phyloP scores from a whole-genome alignment of 2,329 filamentous ascomycete genomes.

The Alternaria dauci region DNA sequence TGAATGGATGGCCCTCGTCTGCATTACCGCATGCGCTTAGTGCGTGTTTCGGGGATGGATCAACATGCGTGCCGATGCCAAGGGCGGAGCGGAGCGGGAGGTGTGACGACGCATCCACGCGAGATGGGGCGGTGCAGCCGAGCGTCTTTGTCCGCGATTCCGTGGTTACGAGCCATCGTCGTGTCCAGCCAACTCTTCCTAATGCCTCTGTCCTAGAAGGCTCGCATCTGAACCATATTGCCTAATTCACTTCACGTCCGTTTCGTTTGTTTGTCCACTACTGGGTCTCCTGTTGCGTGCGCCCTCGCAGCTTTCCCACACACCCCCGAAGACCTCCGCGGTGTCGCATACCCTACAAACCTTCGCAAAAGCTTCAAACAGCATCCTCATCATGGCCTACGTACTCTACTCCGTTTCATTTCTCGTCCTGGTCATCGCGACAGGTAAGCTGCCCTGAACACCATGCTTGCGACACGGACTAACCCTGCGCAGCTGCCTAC shows the following conservation, averaged over 20 bases:
- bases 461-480: slow-evolving; percentile 21
- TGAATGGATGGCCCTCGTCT: slow-evolving; percentile 39
- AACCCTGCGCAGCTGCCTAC: slow-evolving; percentile 69
- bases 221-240: slow-evolving; percentile 13
- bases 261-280: slow-evolving; percentile 22
- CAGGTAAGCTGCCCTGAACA: slow-evolving; percentile 59
- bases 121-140: slow-evolving; percentile 23
- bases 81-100: slow-evolving; percentile 18
- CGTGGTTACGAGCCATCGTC: slow-evolving; percentile 12
- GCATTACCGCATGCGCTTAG: slow-evolving; percentile 37
- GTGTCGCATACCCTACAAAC: slow-evolving; percentile 12
- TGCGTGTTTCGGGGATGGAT: slow-evolving; percentile 32
- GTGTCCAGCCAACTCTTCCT: slow-evolving; percentile 5
- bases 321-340: slow-evolving; percentile 31
- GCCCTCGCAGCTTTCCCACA: slow-evolving; percentile 12
- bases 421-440: slow-evolving; percentile 73
- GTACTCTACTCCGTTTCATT: slow-evolving; percentile 81
- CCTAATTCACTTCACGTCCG: slow-evolving; percentile 8
- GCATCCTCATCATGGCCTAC: slow-evolving; percentile 70
- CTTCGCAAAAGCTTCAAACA: slow-evolving; percentile 7
- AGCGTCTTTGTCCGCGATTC: slow-evolving; percentile 23
- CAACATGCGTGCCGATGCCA: slow-evolving; percentile 25
- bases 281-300: slow-evolving; percentile 16
- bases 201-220: slow-evolving; percentile 10
- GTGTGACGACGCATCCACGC: slow-evolving; percentile 25